These are phyloP conservation scores for Apiospora kogelbergensis DNA, from an alignment of 2,329 filamentous ascomycete species.

Conservation along the genomic window DNA sequence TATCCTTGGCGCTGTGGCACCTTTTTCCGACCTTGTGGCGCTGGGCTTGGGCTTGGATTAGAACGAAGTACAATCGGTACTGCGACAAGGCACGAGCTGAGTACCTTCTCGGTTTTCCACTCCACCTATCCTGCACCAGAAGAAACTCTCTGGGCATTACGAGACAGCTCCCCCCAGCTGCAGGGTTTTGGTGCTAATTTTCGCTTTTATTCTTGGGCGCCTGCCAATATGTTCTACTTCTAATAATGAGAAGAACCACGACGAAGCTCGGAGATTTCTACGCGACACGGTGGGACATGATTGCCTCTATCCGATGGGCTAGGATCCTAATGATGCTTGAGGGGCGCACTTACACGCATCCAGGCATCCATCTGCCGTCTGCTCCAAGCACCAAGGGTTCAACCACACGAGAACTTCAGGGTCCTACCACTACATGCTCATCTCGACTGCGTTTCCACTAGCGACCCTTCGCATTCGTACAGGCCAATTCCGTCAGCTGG, in stretches of 20 bases:
- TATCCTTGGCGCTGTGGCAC: slow-evolving; percentile 12
- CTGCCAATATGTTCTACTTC: neutral
- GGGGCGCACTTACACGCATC: neutral
- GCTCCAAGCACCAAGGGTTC: slow-evolving; percentile 3
- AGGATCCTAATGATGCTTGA: neutral
- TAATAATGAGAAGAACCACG: neutral
- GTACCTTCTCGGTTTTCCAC: neutral
- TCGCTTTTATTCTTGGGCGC: neutral
- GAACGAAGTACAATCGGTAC: neutral
- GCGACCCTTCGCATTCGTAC: neutral
- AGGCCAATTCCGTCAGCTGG: neutral
- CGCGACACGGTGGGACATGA: neutral
- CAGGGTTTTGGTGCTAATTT: neutral
- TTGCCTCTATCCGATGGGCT: neutral
- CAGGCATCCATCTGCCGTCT: neutral
- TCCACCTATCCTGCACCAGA: neutral
- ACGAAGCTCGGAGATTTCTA: neutral
- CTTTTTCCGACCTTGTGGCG: slow-evolving; percentile 6
- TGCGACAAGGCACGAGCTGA: neutral
- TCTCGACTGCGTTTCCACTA: neutral
- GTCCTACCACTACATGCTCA: neutral
- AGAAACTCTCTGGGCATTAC: slow-evolving; percentile 3
- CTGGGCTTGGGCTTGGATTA: neutral
- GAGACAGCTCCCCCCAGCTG: neutral
- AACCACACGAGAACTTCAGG: neutral